Evolutionary conservation across 495 filamentous ascomycete species (phyloP), one percentile per base, ranked within the genome.

Genomic region (Cercophora scortea): DNA sequence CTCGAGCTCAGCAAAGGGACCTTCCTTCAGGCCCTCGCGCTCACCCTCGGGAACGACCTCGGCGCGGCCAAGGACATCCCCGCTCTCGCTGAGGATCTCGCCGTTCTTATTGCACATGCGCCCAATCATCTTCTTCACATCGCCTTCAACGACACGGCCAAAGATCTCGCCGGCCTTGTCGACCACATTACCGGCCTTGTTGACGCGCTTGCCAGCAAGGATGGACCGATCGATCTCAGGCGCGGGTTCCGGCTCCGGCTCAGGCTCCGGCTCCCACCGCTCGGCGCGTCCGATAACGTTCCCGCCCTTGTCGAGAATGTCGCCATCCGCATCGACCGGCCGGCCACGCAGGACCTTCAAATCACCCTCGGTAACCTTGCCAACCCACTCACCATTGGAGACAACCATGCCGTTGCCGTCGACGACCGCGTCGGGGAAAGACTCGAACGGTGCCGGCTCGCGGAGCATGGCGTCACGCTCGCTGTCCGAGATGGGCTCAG

Each of bases 161-260:
- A 81, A 83, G 58, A 93, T 85, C 16, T 73, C 74, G n/a, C 89
- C 89, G 32, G 75, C 73, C 19, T 68, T 66, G 61, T 95, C 89
- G 51, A 95, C 89, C 15, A 91, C 80, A 42, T 92, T 91, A 44
- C 89, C 89, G 8, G 75, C 77, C 68, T 93, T 93, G 71, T 95
- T 95, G 62, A 93, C 86, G 5, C 83, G 79, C 76, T 89, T 89
- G 49, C 89, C 89, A 5, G 87, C 88, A 6, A 94, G 74, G 12
- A 77, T 67, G 3, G 85, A 89, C 43, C 81, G 73, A 57, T 94
- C 88, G 4, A 70, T 52, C 41, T 79, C 71, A 1, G 66, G 48
- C 46, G 73, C 76, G 3, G 67, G 65, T 56, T 79, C 81, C 1
- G 68, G 56, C 49, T 76, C 76, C 2, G 64, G 57, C 54, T 79